Conservation (phyloP, 805 yeast species). For the Hagleromyces aurorensis region DNA sequence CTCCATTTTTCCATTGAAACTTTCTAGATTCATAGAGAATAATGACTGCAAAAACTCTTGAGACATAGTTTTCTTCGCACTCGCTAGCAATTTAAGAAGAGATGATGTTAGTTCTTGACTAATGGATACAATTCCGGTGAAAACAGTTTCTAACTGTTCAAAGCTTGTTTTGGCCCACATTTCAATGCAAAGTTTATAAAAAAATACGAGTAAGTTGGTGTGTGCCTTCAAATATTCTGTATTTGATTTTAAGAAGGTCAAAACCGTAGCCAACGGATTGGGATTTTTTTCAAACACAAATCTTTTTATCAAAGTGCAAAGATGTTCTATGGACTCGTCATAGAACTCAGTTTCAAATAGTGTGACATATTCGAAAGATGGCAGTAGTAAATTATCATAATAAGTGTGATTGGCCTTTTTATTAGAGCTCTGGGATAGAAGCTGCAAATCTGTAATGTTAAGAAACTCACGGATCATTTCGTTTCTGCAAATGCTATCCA, state of each 20-base stretch:
- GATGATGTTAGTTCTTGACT: constrained; percentile 36
- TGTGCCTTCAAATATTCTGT: too few species aligned
- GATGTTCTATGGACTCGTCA: constrained; percentile 2
- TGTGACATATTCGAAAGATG: constrained; percentile 16
- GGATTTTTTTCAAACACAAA: too few species aligned
- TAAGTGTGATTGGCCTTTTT: constrained; percentile 16
- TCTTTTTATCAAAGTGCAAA: constrained; percentile 5
- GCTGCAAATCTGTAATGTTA: constrained; percentile 17
- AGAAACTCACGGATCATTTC: constrained; percentile 14
- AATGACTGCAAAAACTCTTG: constrained; percentile 38
- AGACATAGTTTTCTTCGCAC: constrained; percentile 46
- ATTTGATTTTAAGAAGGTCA: too few species aligned
- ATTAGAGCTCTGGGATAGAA: constrained; percentile 9
- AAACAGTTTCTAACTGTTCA: constrained; percentile 39
- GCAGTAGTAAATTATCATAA: constrained; percentile 16
- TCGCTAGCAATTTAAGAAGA: constrained; percentile 40
- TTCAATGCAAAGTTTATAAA: too few species aligned
- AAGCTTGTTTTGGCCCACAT: constrained; percentile 19
- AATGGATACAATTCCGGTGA: constrained; percentile 33
- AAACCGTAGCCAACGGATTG: too few species aligned
- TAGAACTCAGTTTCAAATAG: constrained; percentile 1
- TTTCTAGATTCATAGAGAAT: constrained; percentile 11
- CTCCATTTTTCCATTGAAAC: constrained; percentile 1
- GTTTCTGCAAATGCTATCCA: constrained; percentile 2
- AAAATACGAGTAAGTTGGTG: too few species aligned